These are phyloP conservation scores for Aspergillus indologenus DNA, from an alignment of 495 filamentous ascomycete species.

Conservation along the genomic window DNA sequence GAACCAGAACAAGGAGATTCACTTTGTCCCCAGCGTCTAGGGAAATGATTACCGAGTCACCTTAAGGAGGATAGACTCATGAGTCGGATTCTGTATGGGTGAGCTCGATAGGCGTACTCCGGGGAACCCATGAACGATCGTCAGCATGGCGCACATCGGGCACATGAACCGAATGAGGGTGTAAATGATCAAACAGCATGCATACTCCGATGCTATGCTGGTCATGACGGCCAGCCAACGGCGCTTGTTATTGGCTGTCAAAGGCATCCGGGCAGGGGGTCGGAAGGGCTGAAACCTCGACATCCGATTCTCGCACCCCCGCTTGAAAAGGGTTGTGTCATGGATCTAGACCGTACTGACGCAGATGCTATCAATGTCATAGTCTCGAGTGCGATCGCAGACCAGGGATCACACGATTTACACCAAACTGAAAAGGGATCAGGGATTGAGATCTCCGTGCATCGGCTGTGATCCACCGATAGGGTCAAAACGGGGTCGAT, in stretches of 20 bases:
- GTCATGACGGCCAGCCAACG: constrained; percentile 3
- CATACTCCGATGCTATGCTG: background rate
- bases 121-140: constrained; percentile 18
- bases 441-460: constrained; percentile 14
- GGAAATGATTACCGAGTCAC: constrained; percentile 12
- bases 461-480: constrained; percentile 25
- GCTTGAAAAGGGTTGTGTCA: constrained; percentile 17
- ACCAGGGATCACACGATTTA: background rate
- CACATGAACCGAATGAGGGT: constrained; percentile 18
- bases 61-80: constrained; percentile 1
- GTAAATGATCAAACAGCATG: constrained; percentile 19
- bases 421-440: constrained; percentile 10
- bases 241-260: constrained; percentile 13
- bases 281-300: constrained; percentile 20
- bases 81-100: constrained; percentile 1
- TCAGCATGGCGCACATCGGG: constrained; percentile 14
- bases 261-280: constrained; percentile 10
- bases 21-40: background rate
- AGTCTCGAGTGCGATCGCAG: background rate
- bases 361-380: constrained; percentile 13
- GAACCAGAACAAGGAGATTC: constrained; percentile 1
- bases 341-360: constrained; percentile 20
- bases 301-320: constrained; percentile 12
- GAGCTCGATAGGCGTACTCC: constrained; percentile 20
- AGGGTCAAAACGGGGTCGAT: constrained; percentile 39